Evolutionary conservation across 305 asterid species (phyloP).

Genomic region (Fraxinus greggii): DNA sequence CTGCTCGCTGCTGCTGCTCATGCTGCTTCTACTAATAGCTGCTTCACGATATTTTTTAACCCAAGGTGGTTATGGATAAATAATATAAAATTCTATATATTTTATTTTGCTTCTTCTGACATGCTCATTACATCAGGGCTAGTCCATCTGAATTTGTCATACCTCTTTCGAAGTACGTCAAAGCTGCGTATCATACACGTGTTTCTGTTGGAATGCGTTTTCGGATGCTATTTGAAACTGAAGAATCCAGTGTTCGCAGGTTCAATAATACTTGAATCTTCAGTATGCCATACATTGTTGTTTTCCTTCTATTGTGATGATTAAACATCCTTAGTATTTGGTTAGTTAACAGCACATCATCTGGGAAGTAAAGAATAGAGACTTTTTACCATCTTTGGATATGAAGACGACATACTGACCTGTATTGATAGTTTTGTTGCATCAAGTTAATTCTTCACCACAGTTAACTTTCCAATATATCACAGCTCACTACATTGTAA

Average conservation of each 20-base stretch:
- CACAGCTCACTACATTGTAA: background rate
- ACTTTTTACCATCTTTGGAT: background rate
- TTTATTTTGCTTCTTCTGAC: conserved; percentile 18
- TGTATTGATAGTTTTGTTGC: background rate
- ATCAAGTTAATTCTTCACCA: background rate
- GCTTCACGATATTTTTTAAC: conserved; percentile 87
- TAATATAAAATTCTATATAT: background rate
- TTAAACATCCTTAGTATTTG: background rate
- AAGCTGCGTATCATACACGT: conserved; percentile 90
- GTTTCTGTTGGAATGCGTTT: conserved; percentile 98
- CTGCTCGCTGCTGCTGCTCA: conserved; percentile 99
- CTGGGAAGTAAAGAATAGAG: background rate
- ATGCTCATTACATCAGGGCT: conserved; percentile 57
- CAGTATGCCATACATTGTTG: background rate
- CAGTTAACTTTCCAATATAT: background rate
- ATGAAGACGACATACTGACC: background rate
- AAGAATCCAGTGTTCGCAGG: conserved; percentile 99
- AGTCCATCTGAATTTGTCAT: conserved; percentile 94
- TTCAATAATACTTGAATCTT: conserved; percentile 19
- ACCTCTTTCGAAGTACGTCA: conserved; percentile 78
- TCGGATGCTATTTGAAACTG: conserved; percentile 94
- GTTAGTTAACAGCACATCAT: background rate
- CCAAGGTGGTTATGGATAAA: conserved; percentile 54
- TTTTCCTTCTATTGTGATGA: conserved; percentile 1
- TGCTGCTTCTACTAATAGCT: conserved; percentile 96